Base-by-base conservation (phyloP, 2,329 filamentous ascomycete genomes). In the Paecilomyces variotii region DNA sequence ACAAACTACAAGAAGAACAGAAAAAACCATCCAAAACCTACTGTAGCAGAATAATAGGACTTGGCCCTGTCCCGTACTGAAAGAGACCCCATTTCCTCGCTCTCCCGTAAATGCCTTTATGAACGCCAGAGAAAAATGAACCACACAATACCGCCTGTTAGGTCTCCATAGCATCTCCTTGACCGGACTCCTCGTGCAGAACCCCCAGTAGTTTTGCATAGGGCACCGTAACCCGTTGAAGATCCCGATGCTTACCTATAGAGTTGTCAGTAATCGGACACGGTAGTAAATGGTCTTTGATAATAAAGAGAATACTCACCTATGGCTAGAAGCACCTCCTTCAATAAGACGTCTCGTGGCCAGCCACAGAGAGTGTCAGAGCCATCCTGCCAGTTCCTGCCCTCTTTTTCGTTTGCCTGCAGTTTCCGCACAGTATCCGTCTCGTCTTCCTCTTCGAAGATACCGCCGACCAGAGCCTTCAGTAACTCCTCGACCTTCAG, bases 401-500 rank as follows among this genome's bases (percentile, higher is more conserved):
- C 70, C 9, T 80, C 79, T 6, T 76, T 71, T 25, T 70, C 63
- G 56, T 69, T 71, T 6, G 62, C 64, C 60, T 65, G 66, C 19
- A 69, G 50, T 55, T 57, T 69, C 10, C 60, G 59, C 30, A 64
- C 62, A 3, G 67, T 61, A n/a, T 70, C 72, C 0, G 73, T 76
- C 26, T 83, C 83, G 1, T 89, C 69, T 81, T 80, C 65, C 82
- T 84, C 55, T 45, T 83, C 75, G 60, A 81, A 82, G 6, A 87
- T 71, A 4, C 89, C 88, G 6, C 92, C 91, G 54, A 96, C 80
- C 50, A 99, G 78, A 53, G 85, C 88, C 65, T 90, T 88, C 28
- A 97, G 79, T 9, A 99, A 79, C 77, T 99, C 95, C 71, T 97
- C 93, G 1, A 97, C 91, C 76, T 99, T 99, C 58, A 85, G 82